phyloP scores from a whole-genome alignment of 2,329 filamentous ascomycete genomes.

The Colletotrichum endophyticum region DNA sequence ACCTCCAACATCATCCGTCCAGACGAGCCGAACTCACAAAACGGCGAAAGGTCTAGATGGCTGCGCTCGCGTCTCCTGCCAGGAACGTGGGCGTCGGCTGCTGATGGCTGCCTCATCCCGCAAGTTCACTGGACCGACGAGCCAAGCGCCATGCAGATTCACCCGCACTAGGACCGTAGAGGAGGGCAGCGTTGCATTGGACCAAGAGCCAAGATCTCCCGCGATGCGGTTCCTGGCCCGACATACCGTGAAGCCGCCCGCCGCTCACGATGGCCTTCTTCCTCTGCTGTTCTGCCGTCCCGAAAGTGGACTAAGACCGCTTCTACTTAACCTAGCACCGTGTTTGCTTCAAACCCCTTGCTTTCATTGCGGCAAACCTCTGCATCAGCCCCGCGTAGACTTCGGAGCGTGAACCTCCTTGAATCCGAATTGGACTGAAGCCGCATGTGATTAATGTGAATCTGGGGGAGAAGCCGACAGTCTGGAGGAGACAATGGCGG shows the following conservation, averaged over 20 bases:
- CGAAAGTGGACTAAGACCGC: neutral
- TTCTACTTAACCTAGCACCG: neutral
- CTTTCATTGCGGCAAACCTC: neutral
- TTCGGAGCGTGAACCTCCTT: slow-evolving; percentile 7
- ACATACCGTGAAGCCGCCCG: neutral
- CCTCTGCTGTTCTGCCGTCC: neutral
- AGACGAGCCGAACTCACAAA: neutral
- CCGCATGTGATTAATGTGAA: neutral
- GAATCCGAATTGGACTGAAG: neutral
- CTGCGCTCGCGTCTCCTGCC: neutral
- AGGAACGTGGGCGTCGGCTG: neutral
- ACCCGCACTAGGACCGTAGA: neutral
- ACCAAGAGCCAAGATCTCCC: neutral
- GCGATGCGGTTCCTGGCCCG: slow-evolving; percentile 18
- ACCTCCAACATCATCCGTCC: neutral
- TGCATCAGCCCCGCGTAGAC: neutral
- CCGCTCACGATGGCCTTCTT: neutral
- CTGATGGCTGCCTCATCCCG: neutral
- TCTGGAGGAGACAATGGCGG: neutral
- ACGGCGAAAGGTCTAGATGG: neutral
- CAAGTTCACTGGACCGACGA: neutral
- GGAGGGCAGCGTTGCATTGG: neutral
- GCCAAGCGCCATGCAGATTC: neutral
- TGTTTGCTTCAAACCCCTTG: neutral
- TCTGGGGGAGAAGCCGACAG: neutral